Conservation (phyloP, 169 alveolate species). For the Theileria annulata region DNA sequence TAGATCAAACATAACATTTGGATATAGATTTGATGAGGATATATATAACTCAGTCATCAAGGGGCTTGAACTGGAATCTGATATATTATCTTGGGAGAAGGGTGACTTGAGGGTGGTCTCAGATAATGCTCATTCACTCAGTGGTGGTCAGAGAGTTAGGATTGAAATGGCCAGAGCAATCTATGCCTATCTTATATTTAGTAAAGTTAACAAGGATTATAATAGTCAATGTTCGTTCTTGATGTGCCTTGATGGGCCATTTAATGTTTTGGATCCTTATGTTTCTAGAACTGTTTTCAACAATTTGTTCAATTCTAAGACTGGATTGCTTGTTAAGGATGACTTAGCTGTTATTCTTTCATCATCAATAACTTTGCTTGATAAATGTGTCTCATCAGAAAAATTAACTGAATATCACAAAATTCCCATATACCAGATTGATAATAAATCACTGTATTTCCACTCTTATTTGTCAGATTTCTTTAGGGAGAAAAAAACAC, state of each 20-base stretch:
- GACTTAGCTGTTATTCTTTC: slow-evolving; percentile 42
- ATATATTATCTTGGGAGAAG: slow-evolving; percentile 46
- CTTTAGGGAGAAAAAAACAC: background rate
- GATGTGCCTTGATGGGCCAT: slow-evolving; percentile 70
- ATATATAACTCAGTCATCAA: slow-evolving; percentile 24
- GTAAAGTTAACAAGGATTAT: slow-evolving; percentile 38
- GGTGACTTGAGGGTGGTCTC: slow-evolving; percentile 57
- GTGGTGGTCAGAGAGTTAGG: slow-evolving; percentile 93
- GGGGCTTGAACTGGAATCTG: slow-evolving; percentile 41
- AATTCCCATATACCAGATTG: background rate
- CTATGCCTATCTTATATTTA: slow-evolving; percentile 70
- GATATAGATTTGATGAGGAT: slow-evolving; percentile 40
- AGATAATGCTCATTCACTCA: slow-evolving; percentile 64
- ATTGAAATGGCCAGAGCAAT: slow-evolving; percentile 90
- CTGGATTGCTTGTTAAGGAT: slow-evolving; percentile 42
- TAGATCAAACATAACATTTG: slow-evolving; percentile 47
- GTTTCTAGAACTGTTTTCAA: slow-evolving; percentile 62
- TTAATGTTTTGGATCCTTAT: slow-evolving; percentile 68
- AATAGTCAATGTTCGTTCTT: slow-evolving; percentile 44
- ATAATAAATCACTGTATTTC: background rate
- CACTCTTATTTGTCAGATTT: background rate
- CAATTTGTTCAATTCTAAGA: slow-evolving; percentile 57
- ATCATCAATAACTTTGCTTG: slow-evolving; percentile 1
- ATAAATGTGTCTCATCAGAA: background rate
- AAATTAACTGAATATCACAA: background rate